phyloP scores from a whole-genome alignment of 768 basidiomycete genomes.

The Trametes sanguinea region DNA sequence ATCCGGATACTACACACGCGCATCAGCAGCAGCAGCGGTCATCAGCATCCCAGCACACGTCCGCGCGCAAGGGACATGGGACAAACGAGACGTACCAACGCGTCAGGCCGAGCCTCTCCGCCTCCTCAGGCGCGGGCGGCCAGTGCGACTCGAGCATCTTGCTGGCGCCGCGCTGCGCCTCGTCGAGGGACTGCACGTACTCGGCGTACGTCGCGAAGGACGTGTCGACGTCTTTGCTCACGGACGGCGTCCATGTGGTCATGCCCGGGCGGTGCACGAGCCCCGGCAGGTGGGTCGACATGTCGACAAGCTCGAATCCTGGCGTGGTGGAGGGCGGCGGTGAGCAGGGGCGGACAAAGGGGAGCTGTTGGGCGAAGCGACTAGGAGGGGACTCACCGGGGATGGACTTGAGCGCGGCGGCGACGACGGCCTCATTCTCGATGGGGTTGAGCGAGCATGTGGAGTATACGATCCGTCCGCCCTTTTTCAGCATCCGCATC shows the following conservation, averaged over 20 bases:
- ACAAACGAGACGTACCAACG: conserved; percentile 55
- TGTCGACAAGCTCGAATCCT: conserved; percentile 83
- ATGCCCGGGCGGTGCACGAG: conserved; percentile 78
- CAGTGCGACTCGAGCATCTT: conserved; percentile 77
- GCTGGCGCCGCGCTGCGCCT: conserved; percentile 49
- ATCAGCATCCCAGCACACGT: too few relatives aligned
- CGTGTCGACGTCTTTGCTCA: conserved; percentile 51
- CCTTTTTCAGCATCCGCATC: conserved; percentile 83
- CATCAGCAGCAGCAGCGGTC: neutral
- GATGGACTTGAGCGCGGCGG: conserved; percentile 73
- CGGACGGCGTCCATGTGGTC: conserved; percentile 74
- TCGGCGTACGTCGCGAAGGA: conserved; percentile 63
- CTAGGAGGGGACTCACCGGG: conserved; percentile 49
- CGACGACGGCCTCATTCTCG: conserved; percentile 96
- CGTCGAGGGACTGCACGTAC: conserved; percentile 52
- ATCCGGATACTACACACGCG: conserved; percentile 66
- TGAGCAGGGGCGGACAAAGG: conserved; percentile 1
- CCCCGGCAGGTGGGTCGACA: conserved; percentile 68
- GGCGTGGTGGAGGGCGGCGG: neutral
- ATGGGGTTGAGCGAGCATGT: conserved; percentile 97
- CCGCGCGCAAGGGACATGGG: too few relatives aligned
- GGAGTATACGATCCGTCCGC: conserved; percentile 95
- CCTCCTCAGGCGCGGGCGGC: conserved; percentile 69
- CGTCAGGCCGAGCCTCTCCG: conserved; percentile 58
- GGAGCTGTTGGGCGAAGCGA: too few relatives aligned